Conservation (phyloP, 306 rosid species). For the Cicer arietinum region DNA sequence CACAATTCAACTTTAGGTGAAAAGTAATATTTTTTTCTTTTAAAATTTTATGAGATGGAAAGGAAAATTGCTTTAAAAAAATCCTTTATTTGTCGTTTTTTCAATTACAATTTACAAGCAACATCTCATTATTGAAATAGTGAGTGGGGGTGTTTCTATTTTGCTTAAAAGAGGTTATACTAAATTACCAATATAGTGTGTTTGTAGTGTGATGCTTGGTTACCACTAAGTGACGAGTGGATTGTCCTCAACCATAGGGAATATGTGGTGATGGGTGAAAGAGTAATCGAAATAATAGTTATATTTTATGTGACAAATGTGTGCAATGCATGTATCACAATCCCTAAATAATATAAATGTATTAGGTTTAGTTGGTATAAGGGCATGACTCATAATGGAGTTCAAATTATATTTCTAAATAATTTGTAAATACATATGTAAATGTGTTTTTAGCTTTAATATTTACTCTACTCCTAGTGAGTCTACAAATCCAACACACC, state of each 20-base stretch:
- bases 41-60: background rate
- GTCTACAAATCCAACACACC: too few relatives aligned
- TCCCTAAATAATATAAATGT: constrained; percentile 37
- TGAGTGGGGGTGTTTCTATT: constrained; percentile 31
- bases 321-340: constrained; percentile 42
- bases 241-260: constrained; percentile 42
- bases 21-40: background rate
- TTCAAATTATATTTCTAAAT: background rate
- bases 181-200: constrained; percentile 17
- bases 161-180: constrained; percentile 10
- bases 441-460: too few relatives aligned
- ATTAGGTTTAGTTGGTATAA: background rate
- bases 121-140: constrained; percentile 10
- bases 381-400: background rate
- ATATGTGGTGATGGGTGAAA: constrained; percentile 43
- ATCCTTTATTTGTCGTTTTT: constrained; percentile 13
- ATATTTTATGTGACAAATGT: constrained; percentile 39
- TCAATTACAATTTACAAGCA: constrained; percentile 10
- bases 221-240: constrained; percentile 42
- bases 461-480: too few relatives aligned
- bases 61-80: constrained; percentile 7
- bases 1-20: background rate
- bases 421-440: too few relatives aligned
- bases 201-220: constrained; percentile 22
- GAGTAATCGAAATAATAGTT: constrained; percentile 38